Evolutionary conservation across 2,329 filamentous ascomycete species (phyloP).

Genomic region (Colletotrichum lindemuthianum): DNA sequence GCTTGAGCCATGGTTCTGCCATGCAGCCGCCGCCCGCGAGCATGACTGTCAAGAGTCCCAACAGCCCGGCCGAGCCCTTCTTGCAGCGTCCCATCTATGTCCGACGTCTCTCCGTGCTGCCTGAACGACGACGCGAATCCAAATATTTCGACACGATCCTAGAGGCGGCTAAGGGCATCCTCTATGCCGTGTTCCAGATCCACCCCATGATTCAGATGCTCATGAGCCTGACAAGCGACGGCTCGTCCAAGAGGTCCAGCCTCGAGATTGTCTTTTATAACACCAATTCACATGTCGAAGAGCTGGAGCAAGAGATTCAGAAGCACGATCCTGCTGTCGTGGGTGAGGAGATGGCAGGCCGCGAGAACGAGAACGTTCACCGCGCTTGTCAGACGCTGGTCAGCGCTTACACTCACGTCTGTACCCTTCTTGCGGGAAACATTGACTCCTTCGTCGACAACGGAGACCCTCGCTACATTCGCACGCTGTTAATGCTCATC

Average conservation of each 20-base stretch:
- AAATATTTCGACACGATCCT: constrained; percentile 69
- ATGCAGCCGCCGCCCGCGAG: constrained; percentile 64
- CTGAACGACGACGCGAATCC: constrained; percentile 71
- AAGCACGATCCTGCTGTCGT: constrained; percentile 65
- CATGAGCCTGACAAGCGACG: constrained; percentile 69
- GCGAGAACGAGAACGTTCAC: constrained; percentile 72
- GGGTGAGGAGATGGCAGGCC: constrained; percentile 57
- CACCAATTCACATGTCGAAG: constrained; percentile 72
- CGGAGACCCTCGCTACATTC: constrained; percentile 73
- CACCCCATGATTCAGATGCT: constrained; percentile 75
- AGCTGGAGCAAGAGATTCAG: constrained; percentile 72
- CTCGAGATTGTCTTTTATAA: constrained; percentile 76
- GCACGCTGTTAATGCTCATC: constrained; percentile 69
- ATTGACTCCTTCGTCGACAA: constrained; percentile 73
- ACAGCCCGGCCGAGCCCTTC: constrained; percentile 67
- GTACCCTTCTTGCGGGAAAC: constrained; percentile 68
- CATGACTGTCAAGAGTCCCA: constrained; percentile 61
- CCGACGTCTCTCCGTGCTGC: constrained; percentile 69
- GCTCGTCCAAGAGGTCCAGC: constrained; percentile 69
- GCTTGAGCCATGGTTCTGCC: constrained; percentile 74
- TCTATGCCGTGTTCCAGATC: constrained; percentile 75
- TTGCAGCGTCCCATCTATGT: constrained; percentile 71
- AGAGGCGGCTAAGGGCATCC: constrained; percentile 72
- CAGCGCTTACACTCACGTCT: constrained; percentile 73
- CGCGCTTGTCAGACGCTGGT: constrained; percentile 71